A percentile compares a stretch with the other conserved stretches of the same genome.
phyloP scores from a whole-genome alignment of 139 green algal species.

The Chlamydomonas sp. region DNA sequence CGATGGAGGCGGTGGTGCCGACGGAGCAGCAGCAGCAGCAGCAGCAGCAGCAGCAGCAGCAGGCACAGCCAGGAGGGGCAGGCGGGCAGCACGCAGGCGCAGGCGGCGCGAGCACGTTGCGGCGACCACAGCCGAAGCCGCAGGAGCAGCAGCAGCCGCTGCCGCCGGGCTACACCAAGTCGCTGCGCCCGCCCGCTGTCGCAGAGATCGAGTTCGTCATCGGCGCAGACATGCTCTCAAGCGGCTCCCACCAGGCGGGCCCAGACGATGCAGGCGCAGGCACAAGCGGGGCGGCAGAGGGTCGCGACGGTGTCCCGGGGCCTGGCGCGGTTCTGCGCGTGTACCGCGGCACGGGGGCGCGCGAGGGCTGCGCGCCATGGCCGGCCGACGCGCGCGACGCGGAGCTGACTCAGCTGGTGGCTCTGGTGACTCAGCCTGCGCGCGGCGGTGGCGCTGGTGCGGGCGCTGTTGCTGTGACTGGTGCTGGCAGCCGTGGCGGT shows the following conservation, averaged over 20 bases:
- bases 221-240: too few relatives aligned
- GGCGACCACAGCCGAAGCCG: background rate
- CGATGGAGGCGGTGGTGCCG: background rate
- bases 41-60: background rate
- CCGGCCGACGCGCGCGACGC: constrained; percentile 22
- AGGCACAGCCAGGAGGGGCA: background rate
- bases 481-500: background rate
- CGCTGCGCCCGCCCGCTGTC: background rate
- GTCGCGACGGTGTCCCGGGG: background rate
- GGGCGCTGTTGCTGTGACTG: too few relatives aligned
- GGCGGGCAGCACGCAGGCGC: background rate
- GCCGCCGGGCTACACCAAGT: background rate
- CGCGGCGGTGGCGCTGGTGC: too few relatives aligned
- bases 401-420: constrained; percentile 22
- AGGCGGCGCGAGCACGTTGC: background rate
- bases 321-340: constrained; percentile 15
- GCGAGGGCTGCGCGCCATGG: constrained; percentile 20
- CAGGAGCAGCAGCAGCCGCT: background rate
- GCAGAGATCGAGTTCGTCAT: background rate
- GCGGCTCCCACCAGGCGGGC: too few relatives aligned
- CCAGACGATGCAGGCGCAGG: background rate
- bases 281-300: background rate
- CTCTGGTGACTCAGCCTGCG: background rate
- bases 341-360: background rate
- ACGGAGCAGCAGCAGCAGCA: background rate